phyloP scores from a whole-genome alignment of 495 filamentous ascomycete genomes.

The Oleoguttula mirabilis region DNA sequence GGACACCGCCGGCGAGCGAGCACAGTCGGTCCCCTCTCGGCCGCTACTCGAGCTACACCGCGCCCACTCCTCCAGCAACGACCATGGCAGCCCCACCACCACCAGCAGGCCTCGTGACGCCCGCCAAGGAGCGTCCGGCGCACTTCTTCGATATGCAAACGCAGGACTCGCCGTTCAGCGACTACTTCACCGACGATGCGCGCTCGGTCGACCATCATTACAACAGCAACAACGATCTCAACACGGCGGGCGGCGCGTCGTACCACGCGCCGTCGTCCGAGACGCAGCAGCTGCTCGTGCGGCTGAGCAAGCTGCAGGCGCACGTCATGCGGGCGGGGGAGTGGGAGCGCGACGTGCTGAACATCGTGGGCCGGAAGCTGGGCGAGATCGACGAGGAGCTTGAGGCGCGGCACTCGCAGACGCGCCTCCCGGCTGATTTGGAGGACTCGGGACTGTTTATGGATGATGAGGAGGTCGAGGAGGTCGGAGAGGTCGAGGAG shows the following conservation, averaged over 20 bases:
- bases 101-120: neutral
- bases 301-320: conserved; percentile 9
- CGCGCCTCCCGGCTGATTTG: conserved; percentile 12
- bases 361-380: conserved; percentile 10
- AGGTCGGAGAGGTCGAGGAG: neutral
- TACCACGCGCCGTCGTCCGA: conserved; percentile 9
- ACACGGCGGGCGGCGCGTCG: conserved; percentile 1
- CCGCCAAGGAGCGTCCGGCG: neutral
- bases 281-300: conserved; percentile 15
- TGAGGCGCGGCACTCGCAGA: conserved; percentile 16
- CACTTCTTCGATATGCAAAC: neutral
- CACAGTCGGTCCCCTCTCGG: neutral
- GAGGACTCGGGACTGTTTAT: conserved; percentile 24
- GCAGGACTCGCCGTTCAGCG: conserved; percentile 25
- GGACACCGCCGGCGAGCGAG: conserved; percentile 1
- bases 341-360: conserved; percentile 5
- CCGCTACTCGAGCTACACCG: conserved; percentile 2
- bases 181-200: conserved; percentile 27
- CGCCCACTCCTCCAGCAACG: neutral
- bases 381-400: conserved; percentile 19
- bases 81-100: neutral
- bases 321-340: conserved; percentile 9
- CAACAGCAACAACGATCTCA: neutral
- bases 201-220: conserved; percentile 2
- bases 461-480: conserved; percentile 8